Conservation (phyloP, 768 basidiomycete genomes). For the Xanthoconium purpureum region DNA sequence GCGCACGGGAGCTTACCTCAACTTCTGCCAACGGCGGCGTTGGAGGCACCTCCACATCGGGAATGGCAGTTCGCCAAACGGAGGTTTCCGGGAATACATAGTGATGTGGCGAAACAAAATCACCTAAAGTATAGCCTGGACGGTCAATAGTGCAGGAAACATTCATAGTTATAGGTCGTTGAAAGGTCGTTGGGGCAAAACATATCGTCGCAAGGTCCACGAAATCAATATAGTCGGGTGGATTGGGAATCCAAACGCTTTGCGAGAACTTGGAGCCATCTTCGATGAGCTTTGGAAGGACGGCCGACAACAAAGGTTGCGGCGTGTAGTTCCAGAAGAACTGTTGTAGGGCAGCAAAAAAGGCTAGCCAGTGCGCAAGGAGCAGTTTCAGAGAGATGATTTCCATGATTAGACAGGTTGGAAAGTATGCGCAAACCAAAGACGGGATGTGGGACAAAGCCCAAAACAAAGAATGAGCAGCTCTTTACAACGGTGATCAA, state of each 20-base stretch:
- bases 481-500: neutral
- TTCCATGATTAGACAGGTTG: neutral
- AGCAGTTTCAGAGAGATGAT: constrained; percentile 5
- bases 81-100: neutral
- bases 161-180: neutral
- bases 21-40: too few species aligned
- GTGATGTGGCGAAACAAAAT: neutral
- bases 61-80: neutral
- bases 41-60: neutral
- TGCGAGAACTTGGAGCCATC: neutral
- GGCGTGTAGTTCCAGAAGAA: constrained; percentile 8
- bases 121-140: neutral
- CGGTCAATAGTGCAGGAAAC: constrained; percentile 1
- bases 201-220: constrained; percentile 2
- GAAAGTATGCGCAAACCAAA: neutral
- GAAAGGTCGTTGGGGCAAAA: constrained; percentile 4
- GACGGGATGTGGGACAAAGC: neutral
- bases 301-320: constrained; percentile 8
- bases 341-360: constrained; percentile 12
- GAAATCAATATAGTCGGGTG: neutral
- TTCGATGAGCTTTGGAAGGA: constrained; percentile 6
- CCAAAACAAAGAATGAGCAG: neutral
- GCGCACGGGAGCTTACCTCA: neutral
- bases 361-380: constrained; percentile 12
- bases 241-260: neutral